Evolutionary conservation across 768 basidiomycete genomes (phyloP), one percentile per base, ranked within the genome.

Genomic region (Arthromyces matolae): DNA sequence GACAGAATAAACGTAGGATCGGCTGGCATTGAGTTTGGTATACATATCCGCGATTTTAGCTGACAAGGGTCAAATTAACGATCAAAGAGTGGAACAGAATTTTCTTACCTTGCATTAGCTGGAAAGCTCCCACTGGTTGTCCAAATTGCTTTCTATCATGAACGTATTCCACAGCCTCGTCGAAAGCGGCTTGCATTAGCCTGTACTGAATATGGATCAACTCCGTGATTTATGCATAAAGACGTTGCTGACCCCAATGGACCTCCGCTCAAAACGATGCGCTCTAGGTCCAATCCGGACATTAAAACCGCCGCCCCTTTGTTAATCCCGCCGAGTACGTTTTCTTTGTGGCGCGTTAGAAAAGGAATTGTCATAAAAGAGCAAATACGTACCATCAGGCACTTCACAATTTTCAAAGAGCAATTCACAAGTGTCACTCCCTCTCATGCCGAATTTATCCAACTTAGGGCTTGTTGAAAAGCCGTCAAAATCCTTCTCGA

Each of bases 381-480:
- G 22, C 34, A 3, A 7, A 16, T 72, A 40, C 45, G 38, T 28
- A 92, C 92, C 89, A 61, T 89, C 83, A 1, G 94, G 92, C 3
- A 97, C 87, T 56, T 86, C 79, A 56, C 92, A 94, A 56, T 91
- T 78, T 55, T 95, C 90, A 50, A 97, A 96, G 16, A 94, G 83
- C 19, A 96, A 70, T 62, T 97, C 94, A 54, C 91, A 92, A 3
- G 94, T 97, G 57, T 96, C 93, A 50, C 89, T 91, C 31, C 94
- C 94, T 57, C 94, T 73, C 94, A 97, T 97, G 1, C 94, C 94
- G 60, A 96, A 84, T 64, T 97, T 97, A 65, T 97, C 94, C 18
- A 97, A 73, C 58, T 94, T 93, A 50, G 86, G 89, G 55, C 87
- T 86, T 0, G 90, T 88, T 5, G 90, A 91, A 66, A 94, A 94